Percentiles rank a stretch among this genome's conserved stretches.
Conservation (phyloP, 139 green algal genomes). For the Medakamo hakoo region DNA sequence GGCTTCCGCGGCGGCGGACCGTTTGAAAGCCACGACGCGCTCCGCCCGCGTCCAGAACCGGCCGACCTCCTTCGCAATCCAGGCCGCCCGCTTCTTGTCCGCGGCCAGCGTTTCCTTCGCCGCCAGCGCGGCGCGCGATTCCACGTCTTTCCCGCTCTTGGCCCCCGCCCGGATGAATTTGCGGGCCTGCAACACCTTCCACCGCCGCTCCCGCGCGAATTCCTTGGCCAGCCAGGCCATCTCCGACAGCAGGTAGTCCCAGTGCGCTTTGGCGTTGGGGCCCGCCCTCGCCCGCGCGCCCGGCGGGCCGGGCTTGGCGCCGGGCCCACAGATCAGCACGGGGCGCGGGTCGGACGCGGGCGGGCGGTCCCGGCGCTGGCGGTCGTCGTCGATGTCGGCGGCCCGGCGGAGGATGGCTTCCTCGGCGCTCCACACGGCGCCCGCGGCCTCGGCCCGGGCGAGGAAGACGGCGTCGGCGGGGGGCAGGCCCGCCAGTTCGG, state of each 20-base stretch:
- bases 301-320: neutral
- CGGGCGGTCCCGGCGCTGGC: neutral
- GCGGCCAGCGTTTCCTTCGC: constrained; percentile 22
- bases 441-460: too few relatives aligned
- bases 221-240: constrained; percentile 92
- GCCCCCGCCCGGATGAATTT: constrained; percentile 31
- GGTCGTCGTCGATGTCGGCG: neutral
- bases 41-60: constrained; percentile 85
- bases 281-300: neutral
- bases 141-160: constrained; percentile 53
- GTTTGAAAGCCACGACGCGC: constrained; percentile 77
- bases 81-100: constrained; percentile 22
- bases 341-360: too few relatives aligned
- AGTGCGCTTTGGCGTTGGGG: constrained; percentile 50
- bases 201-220: constrained; percentile 51
- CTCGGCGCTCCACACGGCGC: neutral
- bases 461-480: neutral
- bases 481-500: too few relatives aligned
- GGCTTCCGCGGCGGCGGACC: constrained; percentile 33
- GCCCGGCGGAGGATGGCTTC: neutral
- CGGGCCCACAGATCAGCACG: constrained; percentile 1
- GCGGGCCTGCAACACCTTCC: constrained; percentile 62
- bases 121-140: constrained; percentile 28
- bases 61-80: constrained; percentile 49
- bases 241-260: constrained; percentile 89